Conservation (phyloP, 352 stramenopile species). For the Phytopythium helicoides region DNA sequence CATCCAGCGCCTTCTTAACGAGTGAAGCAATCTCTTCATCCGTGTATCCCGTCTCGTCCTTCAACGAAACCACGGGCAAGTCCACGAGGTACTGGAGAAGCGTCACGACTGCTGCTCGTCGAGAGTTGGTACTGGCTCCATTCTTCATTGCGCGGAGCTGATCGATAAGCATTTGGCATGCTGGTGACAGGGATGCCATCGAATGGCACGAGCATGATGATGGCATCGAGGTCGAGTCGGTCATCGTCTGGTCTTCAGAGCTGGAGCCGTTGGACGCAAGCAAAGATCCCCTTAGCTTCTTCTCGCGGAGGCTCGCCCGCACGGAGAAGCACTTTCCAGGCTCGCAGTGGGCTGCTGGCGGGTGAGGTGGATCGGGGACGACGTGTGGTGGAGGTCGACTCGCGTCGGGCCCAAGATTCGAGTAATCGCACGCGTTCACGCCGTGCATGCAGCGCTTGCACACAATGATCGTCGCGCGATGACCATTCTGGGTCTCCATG, state of each 20-base stretch:
- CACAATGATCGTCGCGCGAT: slow-evolving; percentile 15
- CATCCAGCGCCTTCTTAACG: slow-evolving; percentile 13
- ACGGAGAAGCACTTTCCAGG: too few species aligned
- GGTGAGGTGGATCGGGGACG: not conserved
- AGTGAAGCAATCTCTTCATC: not conserved
- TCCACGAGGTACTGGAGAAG: slow-evolving; percentile 2
- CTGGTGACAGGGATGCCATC: not conserved
- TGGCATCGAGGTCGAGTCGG: not conserved
- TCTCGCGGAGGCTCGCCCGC: too few species aligned
- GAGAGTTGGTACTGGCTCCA: not conserved
- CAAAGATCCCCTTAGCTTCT: too few species aligned
- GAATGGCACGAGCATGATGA: not conserved
- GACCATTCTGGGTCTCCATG: slow-evolving; percentile 28
- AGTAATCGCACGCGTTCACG: slow-evolving; percentile 20
- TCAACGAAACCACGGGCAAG: not conserved
- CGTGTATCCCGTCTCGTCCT: too few species aligned
- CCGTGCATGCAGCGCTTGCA: slow-evolving; percentile 21
- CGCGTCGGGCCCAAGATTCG: slow-evolving; percentile 1
- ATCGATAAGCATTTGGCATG: not conserved
- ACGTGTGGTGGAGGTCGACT: not conserved
- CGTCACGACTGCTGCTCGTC: not conserved
- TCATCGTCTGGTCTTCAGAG: not conserved
- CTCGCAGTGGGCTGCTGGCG: too few species aligned
- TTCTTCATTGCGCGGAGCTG: not conserved
- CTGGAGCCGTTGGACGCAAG: not conserved